These are phyloP conservation scores for Microdochium bolleyi DNA, from an alignment of 2,329 filamentous ascomycete species.

Conservation along the genomic window DNA sequence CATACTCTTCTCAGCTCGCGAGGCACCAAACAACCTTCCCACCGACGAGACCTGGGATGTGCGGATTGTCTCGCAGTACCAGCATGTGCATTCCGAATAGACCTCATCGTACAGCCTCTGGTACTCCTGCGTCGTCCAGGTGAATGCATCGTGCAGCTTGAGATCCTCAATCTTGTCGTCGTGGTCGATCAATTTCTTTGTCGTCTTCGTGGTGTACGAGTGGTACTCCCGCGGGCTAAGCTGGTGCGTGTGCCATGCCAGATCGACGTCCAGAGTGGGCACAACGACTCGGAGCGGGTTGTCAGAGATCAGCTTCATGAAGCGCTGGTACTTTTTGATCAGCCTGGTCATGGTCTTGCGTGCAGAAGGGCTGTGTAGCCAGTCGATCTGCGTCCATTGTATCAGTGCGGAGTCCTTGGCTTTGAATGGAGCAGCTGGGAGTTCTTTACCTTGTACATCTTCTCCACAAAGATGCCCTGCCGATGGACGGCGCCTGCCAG, in stretches of 20 bases:
- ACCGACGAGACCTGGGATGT: constrained; percentile 42
- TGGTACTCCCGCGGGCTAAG: constrained; percentile 59
- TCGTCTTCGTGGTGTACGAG: constrained; percentile 38
- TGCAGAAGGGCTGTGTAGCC: constrained; percentile 65
- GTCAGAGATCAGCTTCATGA: constrained; percentile 48
- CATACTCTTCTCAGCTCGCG: constrained; percentile 34
- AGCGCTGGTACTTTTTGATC: constrained; percentile 56
- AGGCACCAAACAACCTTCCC: constrained; percentile 34
- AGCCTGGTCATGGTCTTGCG: constrained; percentile 56
- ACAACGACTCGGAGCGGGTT: constrained; percentile 44
- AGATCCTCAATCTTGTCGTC: constrained; percentile 75
- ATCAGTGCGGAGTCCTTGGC: neutral
- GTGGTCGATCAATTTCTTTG: constrained; percentile 62
- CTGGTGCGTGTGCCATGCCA: constrained; percentile 78
- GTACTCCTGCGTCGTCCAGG: constrained; percentile 66
- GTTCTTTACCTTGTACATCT: constrained; percentile 54
- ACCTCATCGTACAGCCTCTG: constrained; percentile 55
- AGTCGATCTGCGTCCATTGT: constrained; percentile 48
- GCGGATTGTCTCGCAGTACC: constrained; percentile 73
- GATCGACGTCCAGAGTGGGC: constrained; percentile 66
- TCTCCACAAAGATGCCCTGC: constrained; percentile 58
- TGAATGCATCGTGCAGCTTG: constrained; percentile 56
- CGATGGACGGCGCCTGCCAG: constrained; percentile 57
- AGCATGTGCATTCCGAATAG: constrained; percentile 73
- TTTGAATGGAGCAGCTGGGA: neutral